Conservation (phyloP, 257 asterid species). For the Penstemon newberryi region DNA sequence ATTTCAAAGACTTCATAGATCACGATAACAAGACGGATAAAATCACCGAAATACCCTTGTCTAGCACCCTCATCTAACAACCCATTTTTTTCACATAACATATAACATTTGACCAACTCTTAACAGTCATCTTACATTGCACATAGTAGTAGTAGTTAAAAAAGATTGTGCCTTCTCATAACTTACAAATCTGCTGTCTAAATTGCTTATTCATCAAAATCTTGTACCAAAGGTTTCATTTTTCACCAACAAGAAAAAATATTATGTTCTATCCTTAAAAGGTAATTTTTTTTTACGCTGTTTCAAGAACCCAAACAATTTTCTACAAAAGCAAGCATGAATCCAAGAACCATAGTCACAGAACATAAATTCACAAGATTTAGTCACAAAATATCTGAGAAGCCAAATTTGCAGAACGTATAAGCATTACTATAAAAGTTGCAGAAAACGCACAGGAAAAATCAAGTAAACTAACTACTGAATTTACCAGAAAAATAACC, state of each 20-base stretch:
- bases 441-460: not conserved
- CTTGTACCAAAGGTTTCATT: not conserved
- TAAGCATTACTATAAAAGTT: not conserved
- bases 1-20: not conserved
- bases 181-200: not conserved
- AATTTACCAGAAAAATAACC: constrained; percentile 45
- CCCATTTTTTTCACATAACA: not conserved
- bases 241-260: not conserved
- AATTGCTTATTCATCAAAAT: not conserved
- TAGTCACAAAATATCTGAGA: not conserved
- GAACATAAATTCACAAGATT: not conserved
- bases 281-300: not conserved
- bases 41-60: not conserved
- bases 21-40: not conserved
- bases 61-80: too few species aligned
- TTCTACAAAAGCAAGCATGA: not conserved
- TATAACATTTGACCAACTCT: not conserved
- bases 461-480: not conserved
- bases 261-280: not conserved
- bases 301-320: not conserved
- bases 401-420: not conserved
- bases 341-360: not conserved
- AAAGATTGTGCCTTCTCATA: not conserved
- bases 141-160: not conserved
- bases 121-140: not conserved